Evolutionary conservation across 371 early-diverging fungal genomes (phyloP).

Genomic region (Mortierella sp.): DNA sequence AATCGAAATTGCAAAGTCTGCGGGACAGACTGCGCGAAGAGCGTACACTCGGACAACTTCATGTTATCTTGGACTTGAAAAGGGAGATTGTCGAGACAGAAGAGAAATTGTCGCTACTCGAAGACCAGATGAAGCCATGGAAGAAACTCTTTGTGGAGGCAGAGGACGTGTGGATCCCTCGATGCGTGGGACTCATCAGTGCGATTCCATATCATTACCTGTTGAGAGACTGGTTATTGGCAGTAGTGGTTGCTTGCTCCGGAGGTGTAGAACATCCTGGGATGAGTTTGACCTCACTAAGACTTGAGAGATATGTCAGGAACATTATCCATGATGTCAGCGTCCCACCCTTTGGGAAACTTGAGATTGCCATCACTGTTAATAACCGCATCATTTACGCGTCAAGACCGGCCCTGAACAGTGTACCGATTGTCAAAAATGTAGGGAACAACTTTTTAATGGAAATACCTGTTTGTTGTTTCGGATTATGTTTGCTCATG

Average conservation of each 20-base stretch:
- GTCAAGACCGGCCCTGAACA: conserved; percentile 83
- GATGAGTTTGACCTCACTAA: conserved; percentile 54
- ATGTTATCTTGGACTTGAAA: conserved; percentile 10
- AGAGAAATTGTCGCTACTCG: conserved; percentile 77
- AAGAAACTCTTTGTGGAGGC: conserved; percentile 66
- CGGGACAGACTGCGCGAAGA: conserved; percentile 14
- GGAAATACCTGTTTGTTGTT: no score
- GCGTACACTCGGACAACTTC: conserved; percentile 15
- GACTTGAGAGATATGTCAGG: conserved; percentile 71
- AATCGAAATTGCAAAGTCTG: conserved; percentile 40
- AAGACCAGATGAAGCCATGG: conserved; percentile 76
- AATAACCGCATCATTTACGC: conserved; percentile 75
- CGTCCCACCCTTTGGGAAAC: conserved; percentile 85
- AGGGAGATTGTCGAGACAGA: conserved; percentile 57
- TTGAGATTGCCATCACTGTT: conserved; percentile 79
- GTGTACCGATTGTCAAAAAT: conserved; percentile 81
- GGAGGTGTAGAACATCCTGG: conserved; percentile 66
- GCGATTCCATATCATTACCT: conserved; percentile 81
- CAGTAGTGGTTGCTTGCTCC: conserved; percentile 69
- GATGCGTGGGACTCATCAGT: conserved; percentile 78
- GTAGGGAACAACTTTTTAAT: conserved; percentile 59
- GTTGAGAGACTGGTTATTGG: conserved; percentile 83
- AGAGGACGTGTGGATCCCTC: conserved; percentile 79
- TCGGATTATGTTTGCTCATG: no score
- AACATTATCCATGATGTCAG: conserved; percentile 84